Percentiles rank a stretch among this genome's conserved stretches.
Evolutionary conservation across 129 eudicot genomes (phyloP).

Genomic region (Flaveria bidentis): DNA sequence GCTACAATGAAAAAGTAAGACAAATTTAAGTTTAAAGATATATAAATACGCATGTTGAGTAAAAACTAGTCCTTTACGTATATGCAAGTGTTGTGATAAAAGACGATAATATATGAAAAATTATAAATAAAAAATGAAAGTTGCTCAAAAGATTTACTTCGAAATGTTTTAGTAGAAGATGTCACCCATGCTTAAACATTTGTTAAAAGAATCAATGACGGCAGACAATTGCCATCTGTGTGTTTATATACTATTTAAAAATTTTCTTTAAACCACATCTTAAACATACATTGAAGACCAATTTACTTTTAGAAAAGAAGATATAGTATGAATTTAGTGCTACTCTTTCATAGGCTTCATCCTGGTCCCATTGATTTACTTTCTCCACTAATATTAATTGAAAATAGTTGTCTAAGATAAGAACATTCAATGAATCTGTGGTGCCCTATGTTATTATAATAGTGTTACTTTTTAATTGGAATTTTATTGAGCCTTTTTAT

Average conservation of each 20-base stretch:
- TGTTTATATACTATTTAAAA: neutral
- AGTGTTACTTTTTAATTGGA: slow-evolving; percentile 7
- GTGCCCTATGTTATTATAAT: neutral
- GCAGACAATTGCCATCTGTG: no score
- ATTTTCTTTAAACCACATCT: neutral
- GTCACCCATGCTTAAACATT: no score
- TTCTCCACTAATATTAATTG: neutral
- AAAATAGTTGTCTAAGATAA: neutral
- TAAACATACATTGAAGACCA: neutral
- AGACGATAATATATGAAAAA: no score
- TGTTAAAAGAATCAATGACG: no score
- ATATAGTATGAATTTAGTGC: neutral
- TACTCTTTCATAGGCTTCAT: slow-evolving; percentile 10
- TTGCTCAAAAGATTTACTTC: no score
- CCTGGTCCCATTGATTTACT: neutral
- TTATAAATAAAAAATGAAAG: no score
- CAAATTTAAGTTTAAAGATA: no score
- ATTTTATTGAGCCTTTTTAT: neutral
- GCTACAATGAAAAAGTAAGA: no score
- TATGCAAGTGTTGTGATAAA: no score
- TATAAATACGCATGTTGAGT: no score
- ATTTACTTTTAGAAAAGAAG: neutral
- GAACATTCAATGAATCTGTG: neutral
- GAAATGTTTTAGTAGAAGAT: no score
- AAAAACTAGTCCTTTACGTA: no score